A percentile compares a stretch with the other conserved stretches of the same genome.
Conservation (phyloP, 2,329 filamentous ascomycete species). For the Drechslerella dactyloides region DNA sequence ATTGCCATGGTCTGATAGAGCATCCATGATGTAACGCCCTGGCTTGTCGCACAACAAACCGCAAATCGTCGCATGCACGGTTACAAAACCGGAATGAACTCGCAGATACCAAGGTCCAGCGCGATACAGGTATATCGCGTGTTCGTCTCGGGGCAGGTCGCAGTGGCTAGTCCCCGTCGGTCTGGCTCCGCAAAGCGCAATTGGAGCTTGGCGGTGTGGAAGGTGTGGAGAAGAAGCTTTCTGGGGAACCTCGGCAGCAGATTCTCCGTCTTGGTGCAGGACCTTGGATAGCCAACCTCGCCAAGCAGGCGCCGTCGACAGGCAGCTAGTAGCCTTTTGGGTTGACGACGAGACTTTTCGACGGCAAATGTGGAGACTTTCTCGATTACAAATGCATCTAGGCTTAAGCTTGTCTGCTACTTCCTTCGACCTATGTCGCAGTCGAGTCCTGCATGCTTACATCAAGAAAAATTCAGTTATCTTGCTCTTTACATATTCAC, state of each 20-base stretch:
- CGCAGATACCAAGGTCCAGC: slow-evolving; percentile 18
- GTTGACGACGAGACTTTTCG: neutral
- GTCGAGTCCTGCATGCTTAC: neutral
- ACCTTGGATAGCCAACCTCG: slow-evolving; percentile 2
- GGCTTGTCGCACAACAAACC: neutral
- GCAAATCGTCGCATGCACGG: neutral
- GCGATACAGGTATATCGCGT: slow-evolving; percentile 13
- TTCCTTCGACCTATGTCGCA: neutral
- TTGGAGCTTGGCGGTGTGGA: slow-evolving; percentile 29
- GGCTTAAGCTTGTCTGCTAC: neutral
- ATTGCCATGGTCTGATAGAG: slow-evolving; percentile 10
- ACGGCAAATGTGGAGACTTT: neutral
- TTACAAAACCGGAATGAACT: neutral
- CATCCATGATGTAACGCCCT: slow-evolving; percentile 38
- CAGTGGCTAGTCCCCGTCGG: slow-evolving; percentile 26
- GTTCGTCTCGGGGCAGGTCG: slow-evolving; percentile 15
- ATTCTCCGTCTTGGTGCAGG: too few relatives aligned
- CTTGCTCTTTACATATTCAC: too few relatives aligned
- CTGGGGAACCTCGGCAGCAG: slow-evolving; percentile 47
- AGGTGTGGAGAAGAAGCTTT: slow-evolving; percentile 46
- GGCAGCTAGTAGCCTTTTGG: slow-evolving; percentile 6
- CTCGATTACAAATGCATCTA: neutral
- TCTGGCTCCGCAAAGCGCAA: slow-evolving; percentile 18
- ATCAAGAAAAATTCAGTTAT: neutral
- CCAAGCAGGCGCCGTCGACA: slow-evolving; percentile 22